phyloP scores from a whole-genome alignment of 371 early-diverging fungal genomes.

The Circinella umbellata region DNA sequence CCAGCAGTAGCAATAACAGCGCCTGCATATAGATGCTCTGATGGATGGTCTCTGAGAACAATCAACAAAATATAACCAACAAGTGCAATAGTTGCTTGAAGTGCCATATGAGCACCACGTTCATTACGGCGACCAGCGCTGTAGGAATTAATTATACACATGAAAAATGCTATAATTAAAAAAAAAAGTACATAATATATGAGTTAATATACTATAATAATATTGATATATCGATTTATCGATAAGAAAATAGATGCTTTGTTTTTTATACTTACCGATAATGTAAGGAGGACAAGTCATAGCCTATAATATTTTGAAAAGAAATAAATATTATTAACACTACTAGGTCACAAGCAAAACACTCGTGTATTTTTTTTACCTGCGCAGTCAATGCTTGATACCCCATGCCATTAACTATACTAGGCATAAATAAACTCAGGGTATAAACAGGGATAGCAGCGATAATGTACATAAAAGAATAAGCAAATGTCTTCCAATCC shows the following conservation, averaged over 20 bases:
- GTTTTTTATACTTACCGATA: conserved; percentile 2
- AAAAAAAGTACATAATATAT: background rate
- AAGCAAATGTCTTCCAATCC: conserved; percentile 56
- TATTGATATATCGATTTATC: background rate
- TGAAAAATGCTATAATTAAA: conserved; percentile 43
- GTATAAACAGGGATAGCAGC: conserved; percentile 3
- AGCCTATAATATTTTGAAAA: too few relatives aligned
- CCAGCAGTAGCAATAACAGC: conserved; percentile 58
- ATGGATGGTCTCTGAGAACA: conserved; percentile 22
- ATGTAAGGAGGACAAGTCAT: conserved; percentile 33
- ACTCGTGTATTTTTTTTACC: conserved; percentile 5
- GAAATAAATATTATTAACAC: too few relatives aligned
- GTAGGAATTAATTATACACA: conserved; percentile 59
- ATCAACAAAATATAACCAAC: conserved; percentile 71
- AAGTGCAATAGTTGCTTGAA: conserved; percentile 60
- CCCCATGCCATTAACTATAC: conserved; percentile 72
- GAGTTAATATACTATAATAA: background rate
- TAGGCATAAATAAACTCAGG: conserved; percentile 69
- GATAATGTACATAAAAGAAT: conserved; percentile 60
- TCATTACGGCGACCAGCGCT: conserved; percentile 67
- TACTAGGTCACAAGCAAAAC: too few relatives aligned
- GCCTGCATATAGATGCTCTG: conserved; percentile 45
- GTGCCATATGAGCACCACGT: conserved; percentile 66
- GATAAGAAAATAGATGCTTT: too few relatives aligned
- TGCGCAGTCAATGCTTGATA: conserved; percentile 51